A percentile compares a stretch with the other conserved stretches of the same genome.
Evolutionary conservation across 345 rosid genomes (phyloP).

Genomic region (Corchorus olitorius): DNA sequence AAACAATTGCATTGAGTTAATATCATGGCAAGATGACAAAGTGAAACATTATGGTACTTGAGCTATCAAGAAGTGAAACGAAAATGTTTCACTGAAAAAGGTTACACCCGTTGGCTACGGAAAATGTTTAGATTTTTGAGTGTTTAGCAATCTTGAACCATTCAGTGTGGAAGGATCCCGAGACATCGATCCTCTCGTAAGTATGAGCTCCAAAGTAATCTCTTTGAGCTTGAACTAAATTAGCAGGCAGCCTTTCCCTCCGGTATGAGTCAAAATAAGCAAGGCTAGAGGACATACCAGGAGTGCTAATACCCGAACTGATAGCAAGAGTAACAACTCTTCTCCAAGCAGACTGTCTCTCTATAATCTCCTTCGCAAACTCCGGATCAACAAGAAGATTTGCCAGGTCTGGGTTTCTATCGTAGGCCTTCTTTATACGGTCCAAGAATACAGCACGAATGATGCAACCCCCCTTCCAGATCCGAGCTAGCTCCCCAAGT

Average conservation of each 20-base stretch:
- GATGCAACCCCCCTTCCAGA: constrained; percentile 99
- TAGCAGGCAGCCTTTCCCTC: constrained; percentile 83
- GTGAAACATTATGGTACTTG: background rate
- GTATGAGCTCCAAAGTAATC: constrained; percentile 98
- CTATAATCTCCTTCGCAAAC: constrained; percentile 85
- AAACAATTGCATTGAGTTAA: background rate
- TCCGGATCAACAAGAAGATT: constrained; percentile 95
- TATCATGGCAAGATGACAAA: background rate
- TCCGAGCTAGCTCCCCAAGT: constrained; percentile 91
- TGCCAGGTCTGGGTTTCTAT: constrained; percentile 81
- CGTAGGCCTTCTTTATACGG: constrained; percentile 94
- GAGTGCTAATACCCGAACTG: constrained; percentile 89
- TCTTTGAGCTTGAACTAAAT: constrained; percentile 92
- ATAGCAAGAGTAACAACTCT: constrained; percentile 84
- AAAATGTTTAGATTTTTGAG: background rate
- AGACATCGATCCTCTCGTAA: constrained; percentile 78
- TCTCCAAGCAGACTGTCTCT: constrained; percentile 92
- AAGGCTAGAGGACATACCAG: constrained; percentile 96
- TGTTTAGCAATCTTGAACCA: constrained; percentile 91
- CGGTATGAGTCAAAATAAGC: constrained; percentile 90
- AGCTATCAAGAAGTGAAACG: background rate
- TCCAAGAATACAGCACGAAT: constrained; percentile 88
- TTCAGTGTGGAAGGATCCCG: constrained; percentile 92
- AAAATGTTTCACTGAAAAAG: background rate
- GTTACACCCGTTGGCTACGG: constrained; percentile 1